A percentile compares a stretch with the other conserved stretches of the same genome.
These are phyloP conservation scores for Pseudonectria foliicola DNA, from an alignment of 2,329 filamentous ascomycete species.

Conservation along the genomic window DNA sequence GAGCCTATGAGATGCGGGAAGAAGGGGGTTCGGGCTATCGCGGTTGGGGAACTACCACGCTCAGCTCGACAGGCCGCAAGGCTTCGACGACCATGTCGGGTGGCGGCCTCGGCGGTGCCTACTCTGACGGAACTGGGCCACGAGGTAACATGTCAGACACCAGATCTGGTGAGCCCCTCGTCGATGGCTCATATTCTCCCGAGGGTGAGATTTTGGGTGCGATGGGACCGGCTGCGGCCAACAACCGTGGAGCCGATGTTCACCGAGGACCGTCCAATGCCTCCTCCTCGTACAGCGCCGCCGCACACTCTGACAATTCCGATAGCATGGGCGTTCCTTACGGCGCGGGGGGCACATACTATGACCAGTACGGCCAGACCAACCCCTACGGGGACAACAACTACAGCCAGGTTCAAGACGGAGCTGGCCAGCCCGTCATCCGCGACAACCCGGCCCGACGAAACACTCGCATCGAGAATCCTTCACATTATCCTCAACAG, in stretches of 20 bases:
- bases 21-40: conserved; percentile 75
- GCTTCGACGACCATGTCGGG: conserved; percentile 85
- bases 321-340: conserved; percentile 45
- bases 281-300: conserved; percentile 88
- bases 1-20: conserved; percentile 68
- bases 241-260: conserved; percentile 62
- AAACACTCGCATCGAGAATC: conserved; percentile 91
- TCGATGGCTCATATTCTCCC: conserved; percentile 45
- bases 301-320: conserved; percentile 64
- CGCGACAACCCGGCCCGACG: conserved; percentile 85
- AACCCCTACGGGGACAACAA: conserved; percentile 48
- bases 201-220: conserved; percentile 79
- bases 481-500: conserved; percentile 82
- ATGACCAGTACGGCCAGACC: conserved; percentile 51
- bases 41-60: conserved; percentile 82
- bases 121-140: conserved; percentile 70
- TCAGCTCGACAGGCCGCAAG: conserved; percentile 67
- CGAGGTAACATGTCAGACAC: conserved; percentile 58
- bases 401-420: conserved; percentile 34
- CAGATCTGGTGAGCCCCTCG: conserved; percentile 59
- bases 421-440: conserved; percentile 67
- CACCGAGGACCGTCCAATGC: conserved; percentile 90
- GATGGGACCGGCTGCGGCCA: conserved; percentile 64
- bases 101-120: conserved; percentile 54
- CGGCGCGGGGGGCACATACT: conserved; percentile 42